phyloP scores from a whole-genome alignment of 1,284 basidiomycete genomes.

The Chiua sp. region DNA sequence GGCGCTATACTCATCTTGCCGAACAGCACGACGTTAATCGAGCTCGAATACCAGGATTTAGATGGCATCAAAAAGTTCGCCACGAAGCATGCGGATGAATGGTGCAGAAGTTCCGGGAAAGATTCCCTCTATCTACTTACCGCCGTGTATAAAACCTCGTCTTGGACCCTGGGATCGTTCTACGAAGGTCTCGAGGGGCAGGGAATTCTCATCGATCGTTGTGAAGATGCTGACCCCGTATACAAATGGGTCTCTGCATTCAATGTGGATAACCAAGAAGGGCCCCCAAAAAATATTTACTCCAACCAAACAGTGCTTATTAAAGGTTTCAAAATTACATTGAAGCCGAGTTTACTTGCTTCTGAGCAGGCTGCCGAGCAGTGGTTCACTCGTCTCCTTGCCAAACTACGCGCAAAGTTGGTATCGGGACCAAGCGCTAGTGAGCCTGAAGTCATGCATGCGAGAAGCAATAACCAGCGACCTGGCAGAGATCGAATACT shows the following conservation, averaged over 20 bases:
- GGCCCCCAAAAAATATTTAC: not conserved
- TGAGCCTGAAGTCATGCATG: not conserved
- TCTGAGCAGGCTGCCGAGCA: not conserved
- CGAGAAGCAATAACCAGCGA: not conserved
- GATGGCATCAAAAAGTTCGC: not conserved
- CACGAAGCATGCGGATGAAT: not conserved
- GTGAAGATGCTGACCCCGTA: not conserved
- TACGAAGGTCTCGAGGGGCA: too few relatives aligned
- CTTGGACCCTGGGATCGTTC: slow-evolving; percentile 2
- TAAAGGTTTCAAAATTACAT: slow-evolving; percentile 2
- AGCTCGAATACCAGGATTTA: not conserved
- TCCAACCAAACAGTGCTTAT: slow-evolving; percentile 1
- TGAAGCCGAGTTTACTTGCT: not conserved
- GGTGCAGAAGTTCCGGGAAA: not conserved
- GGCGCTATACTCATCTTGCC: slow-evolving; percentile 16
- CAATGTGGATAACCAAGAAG: not conserved
- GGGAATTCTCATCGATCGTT: not conserved
- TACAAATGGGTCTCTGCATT: not conserved
- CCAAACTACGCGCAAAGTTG: not conserved
- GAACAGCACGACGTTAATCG: not conserved
- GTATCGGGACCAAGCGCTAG: not conserved
- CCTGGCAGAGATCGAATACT: not conserved
- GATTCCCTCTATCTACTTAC: slow-evolving; percentile 11
- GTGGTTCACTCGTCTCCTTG: not conserved
- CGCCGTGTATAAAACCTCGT: slow-evolving; percentile 4